Evolutionary conservation across 371 early-diverging fungal genomes (phyloP).

Genomic region (Mucor irregularis): DNA sequence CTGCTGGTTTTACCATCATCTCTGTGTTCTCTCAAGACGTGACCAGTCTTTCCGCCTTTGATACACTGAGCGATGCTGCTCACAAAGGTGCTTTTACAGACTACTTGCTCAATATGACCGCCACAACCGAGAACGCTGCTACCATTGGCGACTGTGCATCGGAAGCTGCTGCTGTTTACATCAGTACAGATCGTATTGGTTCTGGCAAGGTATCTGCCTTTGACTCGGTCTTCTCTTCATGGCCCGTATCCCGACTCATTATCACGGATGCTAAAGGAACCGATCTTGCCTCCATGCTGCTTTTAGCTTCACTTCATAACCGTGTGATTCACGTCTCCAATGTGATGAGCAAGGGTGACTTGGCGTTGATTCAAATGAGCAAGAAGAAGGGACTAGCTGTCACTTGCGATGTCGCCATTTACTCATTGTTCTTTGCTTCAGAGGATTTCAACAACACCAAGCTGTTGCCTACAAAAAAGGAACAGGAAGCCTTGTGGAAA

Average conservation of each 20-base stretch:
- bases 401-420: slow-evolving; percentile 91
- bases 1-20: slow-evolving; percentile 86
- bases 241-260: slow-evolving; percentile 75
- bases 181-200: slow-evolving; percentile 55
- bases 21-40: slow-evolving; percentile 59
- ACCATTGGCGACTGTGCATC: slow-evolving; percentile 32
- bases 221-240: slow-evolving; percentile 67
- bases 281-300: slow-evolving; percentile 86
- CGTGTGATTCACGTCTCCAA: slow-evolving; percentile 87
- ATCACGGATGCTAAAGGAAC: slow-evolving; percentile 84
- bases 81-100: slow-evolving; percentile 70
- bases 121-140: slow-evolving; percentile 60
- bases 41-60: slow-evolving; percentile 55
- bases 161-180: slow-evolving; percentile 61
- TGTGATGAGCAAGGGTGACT: slow-evolving; percentile 76
- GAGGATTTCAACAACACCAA: slow-evolving; percentile 47
- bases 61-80: slow-evolving; percentile 52
- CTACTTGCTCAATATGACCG: slow-evolving; percentile 75
- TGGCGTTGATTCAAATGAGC: slow-evolving; percentile 80
- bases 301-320: slow-evolving; percentile 80
- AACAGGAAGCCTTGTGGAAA: slow-evolving; percentile 78
- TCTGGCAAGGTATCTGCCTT: slow-evolving; percentile 58
- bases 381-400: slow-evolving; percentile 90
- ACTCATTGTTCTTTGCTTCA: slow-evolving; percentile 72
- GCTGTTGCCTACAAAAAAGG: slow-evolving; percentile 51